phyloP scores from a whole-genome alignment of 2,329 filamentous ascomycete species.

The Fusarium xylarioides region DNA sequence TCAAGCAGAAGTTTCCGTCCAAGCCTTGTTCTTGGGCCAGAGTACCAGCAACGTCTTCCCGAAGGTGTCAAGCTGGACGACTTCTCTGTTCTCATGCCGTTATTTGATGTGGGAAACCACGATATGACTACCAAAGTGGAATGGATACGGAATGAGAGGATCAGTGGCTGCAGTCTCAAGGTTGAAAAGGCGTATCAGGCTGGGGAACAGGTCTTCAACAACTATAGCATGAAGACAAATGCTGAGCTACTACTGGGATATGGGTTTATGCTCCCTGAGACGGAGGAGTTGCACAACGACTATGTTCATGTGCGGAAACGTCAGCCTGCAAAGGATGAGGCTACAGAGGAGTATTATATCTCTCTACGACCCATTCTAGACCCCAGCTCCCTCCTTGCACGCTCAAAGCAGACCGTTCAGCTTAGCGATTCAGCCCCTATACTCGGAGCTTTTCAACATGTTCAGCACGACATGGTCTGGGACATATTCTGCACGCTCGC shows the following conservation, averaged over 20 bases:
- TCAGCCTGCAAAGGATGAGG: slow-evolving; percentile 26
- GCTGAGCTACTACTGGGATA: slow-evolving; percentile 74
- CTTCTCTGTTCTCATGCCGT: slow-evolving; percentile 74
- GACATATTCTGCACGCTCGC: slow-evolving; percentile 56
- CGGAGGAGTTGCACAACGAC: slow-evolving; percentile 63
- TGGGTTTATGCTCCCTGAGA: slow-evolving; percentile 65
- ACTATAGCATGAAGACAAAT: slow-evolving; percentile 79
- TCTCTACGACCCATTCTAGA: slow-evolving; percentile 60
- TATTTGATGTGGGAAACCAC: slow-evolving; percentile 79
- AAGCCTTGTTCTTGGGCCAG: slow-evolving; percentile 61
- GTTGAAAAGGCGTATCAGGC: slow-evolving; percentile 55
- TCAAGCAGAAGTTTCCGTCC: slow-evolving; percentile 72
- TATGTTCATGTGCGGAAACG: slow-evolving; percentile 66
- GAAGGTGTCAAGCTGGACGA: slow-evolving; percentile 57
- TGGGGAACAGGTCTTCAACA: slow-evolving; percentile 71
- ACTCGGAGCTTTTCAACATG: slow-evolving; percentile 56
- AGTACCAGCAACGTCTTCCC: slow-evolving; percentile 42
- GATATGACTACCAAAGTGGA: slow-evolving; percentile 65
- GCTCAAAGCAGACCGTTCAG: slow-evolving; percentile 50
- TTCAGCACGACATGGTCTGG: slow-evolving; percentile 63
- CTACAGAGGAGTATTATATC: slow-evolving; percentile 59
- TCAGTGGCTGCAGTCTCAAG: slow-evolving; percentile 53
- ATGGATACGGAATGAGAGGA: slow-evolving; percentile 63
- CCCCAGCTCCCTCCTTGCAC: slow-evolving; percentile 58
- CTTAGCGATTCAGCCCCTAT: slow-evolving; percentile 40